Evolutionary conservation across 192 early-diverging fungal species (phyloP).

Genomic region (Linnemannia zychae): DNA sequence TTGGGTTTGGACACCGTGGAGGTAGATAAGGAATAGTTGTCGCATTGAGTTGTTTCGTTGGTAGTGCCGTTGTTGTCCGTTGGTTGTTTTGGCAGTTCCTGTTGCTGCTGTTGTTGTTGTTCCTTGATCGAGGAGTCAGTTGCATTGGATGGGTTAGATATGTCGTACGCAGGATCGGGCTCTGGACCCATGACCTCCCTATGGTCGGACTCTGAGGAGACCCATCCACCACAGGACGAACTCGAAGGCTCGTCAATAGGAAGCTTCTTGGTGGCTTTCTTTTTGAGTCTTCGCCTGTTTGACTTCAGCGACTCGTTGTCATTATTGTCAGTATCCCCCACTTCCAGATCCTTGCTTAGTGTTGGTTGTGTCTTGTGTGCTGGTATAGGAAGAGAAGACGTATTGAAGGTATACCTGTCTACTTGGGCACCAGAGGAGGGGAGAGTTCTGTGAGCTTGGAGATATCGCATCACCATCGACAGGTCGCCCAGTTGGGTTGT

Average conservation of each 20-base stretch:
- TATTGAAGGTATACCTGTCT: background rate
- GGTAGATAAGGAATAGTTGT: background rate
- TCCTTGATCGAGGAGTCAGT: background rate
- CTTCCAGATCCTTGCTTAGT: background rate
- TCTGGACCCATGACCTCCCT: constrained; percentile 18
- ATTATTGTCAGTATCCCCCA: background rate
- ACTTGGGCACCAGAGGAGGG: background rate
- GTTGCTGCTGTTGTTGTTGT: background rate
- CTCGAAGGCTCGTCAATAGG: constrained; percentile 48
- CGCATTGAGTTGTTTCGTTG: background rate
- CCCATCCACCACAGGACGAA: constrained; percentile 29
- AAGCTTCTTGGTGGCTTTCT: background rate
- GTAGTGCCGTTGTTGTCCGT: background rate
- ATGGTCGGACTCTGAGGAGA: constrained; percentile 47
- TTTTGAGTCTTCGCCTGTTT: constrained; percentile 13
- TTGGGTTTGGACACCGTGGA: background rate
- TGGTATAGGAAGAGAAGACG: background rate
- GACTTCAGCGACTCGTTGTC: background rate
- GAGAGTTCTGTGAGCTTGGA: constrained; percentile 13
- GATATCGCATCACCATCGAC: constrained; percentile 23
- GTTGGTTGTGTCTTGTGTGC: background rate
- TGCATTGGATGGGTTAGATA: background rate
- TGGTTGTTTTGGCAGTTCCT: background rate
- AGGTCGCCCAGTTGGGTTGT: constrained; percentile 23
- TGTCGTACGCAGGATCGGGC: background rate